Evolutionary conservation across 2,329 filamentous ascomycete species (phyloP).

Genomic region (Pseudofabraea citricarpa): DNA sequence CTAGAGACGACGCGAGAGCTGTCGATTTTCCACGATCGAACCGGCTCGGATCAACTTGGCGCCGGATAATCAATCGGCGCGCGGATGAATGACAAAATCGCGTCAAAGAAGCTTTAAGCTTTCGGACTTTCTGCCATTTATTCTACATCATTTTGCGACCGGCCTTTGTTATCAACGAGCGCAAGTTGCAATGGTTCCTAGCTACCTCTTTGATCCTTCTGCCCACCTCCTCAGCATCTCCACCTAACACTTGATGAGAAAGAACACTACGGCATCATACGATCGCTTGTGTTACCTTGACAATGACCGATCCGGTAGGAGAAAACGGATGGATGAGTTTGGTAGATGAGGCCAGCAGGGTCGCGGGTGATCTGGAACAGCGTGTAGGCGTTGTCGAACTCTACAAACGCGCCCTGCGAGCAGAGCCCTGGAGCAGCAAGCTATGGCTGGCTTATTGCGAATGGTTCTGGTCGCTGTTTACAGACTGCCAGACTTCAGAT

Average conservation of each 20-base stretch:
- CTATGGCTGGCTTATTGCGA: slow-evolving; percentile 77
- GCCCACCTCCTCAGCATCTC: too few species aligned
- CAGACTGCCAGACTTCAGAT: slow-evolving; percentile 53
- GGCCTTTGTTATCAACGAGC: too few species aligned
- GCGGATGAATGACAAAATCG: too few species aligned
- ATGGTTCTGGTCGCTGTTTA: slow-evolving; percentile 69
- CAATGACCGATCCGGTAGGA: slow-evolving; percentile 53
- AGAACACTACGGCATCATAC: too few species aligned
- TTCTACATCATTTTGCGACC: too few species aligned
- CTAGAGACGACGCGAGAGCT: neutral
- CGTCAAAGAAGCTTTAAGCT: neutral
- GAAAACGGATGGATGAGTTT: slow-evolving; percentile 76
- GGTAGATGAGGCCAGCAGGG: slow-evolving; percentile 64
- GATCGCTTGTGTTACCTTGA: too few species aligned
- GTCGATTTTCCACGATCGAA: neutral
- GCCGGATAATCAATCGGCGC: too few species aligned
- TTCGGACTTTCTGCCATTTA: too few species aligned
- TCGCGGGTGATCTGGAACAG: slow-evolving; percentile 57
- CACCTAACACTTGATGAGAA: too few species aligned
- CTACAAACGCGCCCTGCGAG: slow-evolving; percentile 63
- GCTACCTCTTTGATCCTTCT: too few species aligned
- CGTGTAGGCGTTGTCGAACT: slow-evolving; percentile 67
- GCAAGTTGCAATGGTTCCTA: too few species aligned
- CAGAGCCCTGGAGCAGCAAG: slow-evolving; percentile 68
- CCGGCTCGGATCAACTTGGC: too few species aligned